Evolutionary conservation across 2,329 filamentous ascomycete species (phyloP).

Genomic region (Beauveria scarabaeidicola): DNA sequence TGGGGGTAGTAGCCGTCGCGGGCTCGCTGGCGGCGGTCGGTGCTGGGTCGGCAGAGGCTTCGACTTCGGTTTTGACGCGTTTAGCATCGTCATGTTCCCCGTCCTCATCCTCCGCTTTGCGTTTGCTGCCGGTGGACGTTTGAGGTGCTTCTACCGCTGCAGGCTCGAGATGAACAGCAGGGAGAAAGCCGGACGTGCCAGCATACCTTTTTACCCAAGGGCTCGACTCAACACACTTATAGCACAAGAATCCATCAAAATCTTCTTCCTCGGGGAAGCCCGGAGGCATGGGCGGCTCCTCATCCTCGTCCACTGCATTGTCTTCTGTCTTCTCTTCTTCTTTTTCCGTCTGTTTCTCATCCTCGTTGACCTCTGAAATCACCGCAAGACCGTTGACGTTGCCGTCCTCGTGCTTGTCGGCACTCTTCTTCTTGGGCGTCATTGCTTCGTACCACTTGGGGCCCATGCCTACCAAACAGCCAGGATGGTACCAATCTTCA

Average conservation of each 20-base stretch:
- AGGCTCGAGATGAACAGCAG: slow-evolving; percentile 51
- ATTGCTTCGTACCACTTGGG: slow-evolving; percentile 60
- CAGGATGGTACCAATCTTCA: slow-evolving; percentile 96
- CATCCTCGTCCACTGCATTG: slow-evolving; percentile 40
- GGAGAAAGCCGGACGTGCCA: slow-evolving; percentile 68
- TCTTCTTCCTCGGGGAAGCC: slow-evolving; percentile 84
- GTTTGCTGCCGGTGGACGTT: slow-evolving; percentile 42
- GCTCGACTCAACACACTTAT: slow-evolving; percentile 80
- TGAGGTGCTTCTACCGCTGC: not conserved
- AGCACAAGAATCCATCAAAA: slow-evolving; percentile 87
- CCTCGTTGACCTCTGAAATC: slow-evolving; percentile 42
- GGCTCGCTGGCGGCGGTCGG: slow-evolving; percentile 5
- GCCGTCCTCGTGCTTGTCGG: slow-evolving; percentile 13
- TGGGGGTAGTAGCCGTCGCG: slow-evolving; percentile 7
- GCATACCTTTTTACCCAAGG: slow-evolving; percentile 92
- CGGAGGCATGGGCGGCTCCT: slow-evolving; percentile 62
- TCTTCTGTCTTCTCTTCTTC: slow-evolving; percentile 26
- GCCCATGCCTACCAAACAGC: slow-evolving; percentile 76
- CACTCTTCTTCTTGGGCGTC: slow-evolving; percentile 21
- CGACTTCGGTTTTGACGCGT: slow-evolving; percentile 39
- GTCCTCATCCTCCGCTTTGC: slow-evolving; percentile 51
- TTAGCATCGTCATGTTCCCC: slow-evolving; percentile 34
- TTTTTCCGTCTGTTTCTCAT: slow-evolving; percentile 7
- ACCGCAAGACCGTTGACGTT: slow-evolving; percentile 30
- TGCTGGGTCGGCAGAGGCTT: slow-evolving; percentile 19